Conservation (phyloP, 2,329 filamentous ascomycete genomes). For the Zopfia rhizophila region DNA sequence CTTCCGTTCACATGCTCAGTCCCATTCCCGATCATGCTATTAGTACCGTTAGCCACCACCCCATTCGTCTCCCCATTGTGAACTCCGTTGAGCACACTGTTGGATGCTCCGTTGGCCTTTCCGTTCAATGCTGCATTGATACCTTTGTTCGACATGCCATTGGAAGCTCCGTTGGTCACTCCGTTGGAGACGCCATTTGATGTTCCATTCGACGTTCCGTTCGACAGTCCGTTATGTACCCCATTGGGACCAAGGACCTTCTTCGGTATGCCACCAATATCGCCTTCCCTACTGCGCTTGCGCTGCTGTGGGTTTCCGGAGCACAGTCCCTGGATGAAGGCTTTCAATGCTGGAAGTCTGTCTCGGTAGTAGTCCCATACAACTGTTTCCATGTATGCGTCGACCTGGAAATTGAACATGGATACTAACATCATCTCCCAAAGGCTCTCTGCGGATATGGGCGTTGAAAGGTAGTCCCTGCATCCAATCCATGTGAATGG, state of each 20-base stretch:
- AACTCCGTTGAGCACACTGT: not conserved
- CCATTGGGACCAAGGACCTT: constrained; percentile 3
- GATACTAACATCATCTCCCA: constrained; percentile 41
- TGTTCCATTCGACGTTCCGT: not conserved
- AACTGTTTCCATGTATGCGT: constrained; percentile 37
- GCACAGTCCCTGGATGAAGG: constrained; percentile 13
- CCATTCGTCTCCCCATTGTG: not conserved
- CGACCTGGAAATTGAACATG: constrained; percentile 37
- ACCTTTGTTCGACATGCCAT: not conserved
- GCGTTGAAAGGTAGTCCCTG: constrained; percentile 20
- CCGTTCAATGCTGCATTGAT: constrained; percentile 1
- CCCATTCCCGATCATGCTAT: constrained; percentile 2
- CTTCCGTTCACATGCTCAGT: not conserved
- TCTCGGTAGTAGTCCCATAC: constrained; percentile 18
- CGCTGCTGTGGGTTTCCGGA: constrained; percentile 6
- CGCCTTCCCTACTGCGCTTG: constrained; percentile 5
- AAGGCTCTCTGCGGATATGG: constrained; percentile 16
- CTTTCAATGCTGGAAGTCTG: constrained; percentile 11
- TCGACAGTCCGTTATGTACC: not conserved
- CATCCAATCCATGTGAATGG: constrained; percentile 35
- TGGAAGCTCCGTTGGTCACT: constrained; percentile 1
- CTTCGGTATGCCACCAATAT: constrained; percentile 4
- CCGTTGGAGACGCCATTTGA: not conserved
- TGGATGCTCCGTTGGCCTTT: not conserved
- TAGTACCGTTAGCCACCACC: not conserved